These are phyloP conservation scores for Grosmannia serpens DNA, from an alignment of 2,329 filamentous ascomycete genomes.

Conservation along the genomic window DNA sequence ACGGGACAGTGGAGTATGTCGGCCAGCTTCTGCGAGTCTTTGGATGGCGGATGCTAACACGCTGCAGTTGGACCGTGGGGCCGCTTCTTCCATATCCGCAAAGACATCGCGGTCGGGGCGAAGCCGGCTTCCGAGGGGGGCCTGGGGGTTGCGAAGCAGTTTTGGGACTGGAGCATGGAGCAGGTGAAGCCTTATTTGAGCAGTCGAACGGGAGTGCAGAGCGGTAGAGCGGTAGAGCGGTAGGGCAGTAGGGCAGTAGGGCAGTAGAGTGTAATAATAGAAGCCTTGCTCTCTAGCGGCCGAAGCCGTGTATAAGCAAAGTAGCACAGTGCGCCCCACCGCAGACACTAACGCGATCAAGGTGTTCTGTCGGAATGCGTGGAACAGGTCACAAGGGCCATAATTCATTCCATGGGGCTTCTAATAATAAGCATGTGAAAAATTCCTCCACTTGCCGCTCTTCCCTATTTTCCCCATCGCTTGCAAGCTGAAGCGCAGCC, in stretches of 20 bases:
- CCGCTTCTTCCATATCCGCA: not conserved
- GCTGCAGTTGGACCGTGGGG: conserved; percentile 8
- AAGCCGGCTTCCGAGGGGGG: conserved; percentile 9
- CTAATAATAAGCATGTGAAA: not conserved
- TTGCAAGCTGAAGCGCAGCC: not conserved
- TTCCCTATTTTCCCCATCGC: not conserved
- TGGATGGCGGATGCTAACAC: not conserved
- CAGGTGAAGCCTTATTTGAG: conserved; percentile 5
- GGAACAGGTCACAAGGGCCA: not conserved
- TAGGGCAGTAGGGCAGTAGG: not conserved
- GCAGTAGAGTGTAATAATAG: too few species aligned
- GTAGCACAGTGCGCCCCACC: not conserved
- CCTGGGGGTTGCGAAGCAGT: conserved; percentile 3
- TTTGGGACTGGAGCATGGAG: conserved; percentile 9
- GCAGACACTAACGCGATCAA: not conserved
- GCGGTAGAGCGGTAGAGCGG: not conserved
- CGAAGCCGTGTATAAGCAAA: not conserved
- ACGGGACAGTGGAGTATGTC: not conserved
- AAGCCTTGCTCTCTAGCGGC: too few species aligned
- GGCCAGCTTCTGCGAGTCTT: not conserved
- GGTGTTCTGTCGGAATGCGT: not conserved
- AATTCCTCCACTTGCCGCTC: not conserved
- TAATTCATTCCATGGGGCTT: not conserved
- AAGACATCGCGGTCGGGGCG: not conserved
- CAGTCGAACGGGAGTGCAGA: too few species aligned